These are phyloP conservation scores for Nemania sp. DNA, from an alignment of 2,329 filamentous ascomycete genomes.

Conservation along the genomic window DNA sequence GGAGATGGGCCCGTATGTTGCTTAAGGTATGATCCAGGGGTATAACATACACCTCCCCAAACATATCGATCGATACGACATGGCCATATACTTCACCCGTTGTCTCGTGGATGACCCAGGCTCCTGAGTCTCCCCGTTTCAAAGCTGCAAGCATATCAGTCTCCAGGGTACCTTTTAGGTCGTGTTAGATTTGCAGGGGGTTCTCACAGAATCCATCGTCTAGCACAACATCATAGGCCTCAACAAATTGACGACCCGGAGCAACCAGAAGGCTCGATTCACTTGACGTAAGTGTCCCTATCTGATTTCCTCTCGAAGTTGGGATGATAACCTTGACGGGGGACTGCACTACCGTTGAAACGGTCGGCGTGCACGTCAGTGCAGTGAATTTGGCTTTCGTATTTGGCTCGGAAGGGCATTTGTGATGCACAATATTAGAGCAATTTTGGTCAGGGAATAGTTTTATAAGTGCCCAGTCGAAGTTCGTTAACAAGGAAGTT, in stretches of 20 bases:
- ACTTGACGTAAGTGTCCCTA: slow-evolving; percentile 4
- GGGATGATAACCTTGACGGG: slow-evolving; percentile 2
- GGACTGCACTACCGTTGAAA: background rate
- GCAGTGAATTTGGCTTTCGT: background rate
- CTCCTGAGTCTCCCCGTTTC: slow-evolving; percentile 13
- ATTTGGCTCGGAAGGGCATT: background rate
- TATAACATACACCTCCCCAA: slow-evolving; percentile 18
- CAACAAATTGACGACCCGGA: slow-evolving; percentile 9
- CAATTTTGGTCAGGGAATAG: background rate
- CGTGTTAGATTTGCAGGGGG: background rate
- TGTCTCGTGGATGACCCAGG: slow-evolving; percentile 11
- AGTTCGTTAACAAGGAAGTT: background rate
- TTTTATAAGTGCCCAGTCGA: slow-evolving; percentile 14
- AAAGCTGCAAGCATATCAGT: slow-evolving; percentile 6
- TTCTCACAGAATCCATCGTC: slow-evolving; percentile 8
- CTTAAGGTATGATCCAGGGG: slow-evolving; percentile 9
- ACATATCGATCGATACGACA: slow-evolving; percentile 18
- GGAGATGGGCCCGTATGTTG: slow-evolving; percentile 15
- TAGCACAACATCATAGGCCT: slow-evolving; percentile 15
- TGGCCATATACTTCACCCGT: slow-evolving; percentile 21
- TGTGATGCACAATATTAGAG: background rate
- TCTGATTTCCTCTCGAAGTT: slow-evolving; percentile 12
- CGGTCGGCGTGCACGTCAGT: background rate
- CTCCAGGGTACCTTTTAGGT: background rate
- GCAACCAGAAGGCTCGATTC: slow-evolving; percentile 10